These are phyloP conservation scores for Backusella circina DNA, from an alignment of 192 early-diverging fungal species.

Conservation along the genomic window DNA sequence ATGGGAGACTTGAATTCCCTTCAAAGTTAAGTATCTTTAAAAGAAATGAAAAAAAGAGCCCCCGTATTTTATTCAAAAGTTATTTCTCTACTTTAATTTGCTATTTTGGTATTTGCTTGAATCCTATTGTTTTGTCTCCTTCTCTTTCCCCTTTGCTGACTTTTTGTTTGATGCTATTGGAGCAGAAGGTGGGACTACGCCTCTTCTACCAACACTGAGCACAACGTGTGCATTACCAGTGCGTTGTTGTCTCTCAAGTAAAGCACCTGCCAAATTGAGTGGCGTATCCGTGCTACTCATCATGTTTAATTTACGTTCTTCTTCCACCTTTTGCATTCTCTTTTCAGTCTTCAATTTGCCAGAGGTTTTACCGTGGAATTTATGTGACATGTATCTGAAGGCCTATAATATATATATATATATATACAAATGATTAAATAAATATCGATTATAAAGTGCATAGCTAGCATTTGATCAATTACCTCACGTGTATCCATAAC, in stretches of 20 bases:
- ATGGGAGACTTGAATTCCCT: too few relatives aligned
- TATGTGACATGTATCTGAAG: constrained; percentile 85
- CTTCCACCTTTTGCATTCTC: constrained; percentile 74
- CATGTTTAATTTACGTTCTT: constrained; percentile 71
- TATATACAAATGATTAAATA: too few relatives aligned
- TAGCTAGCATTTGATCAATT: too few relatives aligned
- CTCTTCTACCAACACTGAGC: constrained; percentile 73
- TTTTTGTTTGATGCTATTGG: not conserved
- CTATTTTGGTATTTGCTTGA: not conserved
- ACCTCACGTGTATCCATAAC: constrained; percentile 81
- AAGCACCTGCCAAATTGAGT: constrained; percentile 65
- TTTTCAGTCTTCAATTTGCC: constrained; percentile 96
- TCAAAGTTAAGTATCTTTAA: too few relatives aligned
- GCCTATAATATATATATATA: too few relatives aligned
- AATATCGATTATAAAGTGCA: too few relatives aligned
- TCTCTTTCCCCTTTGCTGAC: not conserved
- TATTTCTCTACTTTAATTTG: too few relatives aligned
- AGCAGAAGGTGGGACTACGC: constrained; percentile 26
- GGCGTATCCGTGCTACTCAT: constrained; percentile 75
- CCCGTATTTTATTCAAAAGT: not conserved
- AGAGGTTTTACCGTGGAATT: constrained; percentile 92
- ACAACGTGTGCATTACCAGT: constrained; percentile 79
- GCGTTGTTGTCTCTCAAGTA: constrained; percentile 67
- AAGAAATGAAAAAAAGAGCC: not conserved
- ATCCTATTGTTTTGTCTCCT: not conserved